These are phyloP conservation scores for Herpetomonas tarakana DNA, from an alignment of 208 protist genomes.

Conservation along the genomic window DNA sequence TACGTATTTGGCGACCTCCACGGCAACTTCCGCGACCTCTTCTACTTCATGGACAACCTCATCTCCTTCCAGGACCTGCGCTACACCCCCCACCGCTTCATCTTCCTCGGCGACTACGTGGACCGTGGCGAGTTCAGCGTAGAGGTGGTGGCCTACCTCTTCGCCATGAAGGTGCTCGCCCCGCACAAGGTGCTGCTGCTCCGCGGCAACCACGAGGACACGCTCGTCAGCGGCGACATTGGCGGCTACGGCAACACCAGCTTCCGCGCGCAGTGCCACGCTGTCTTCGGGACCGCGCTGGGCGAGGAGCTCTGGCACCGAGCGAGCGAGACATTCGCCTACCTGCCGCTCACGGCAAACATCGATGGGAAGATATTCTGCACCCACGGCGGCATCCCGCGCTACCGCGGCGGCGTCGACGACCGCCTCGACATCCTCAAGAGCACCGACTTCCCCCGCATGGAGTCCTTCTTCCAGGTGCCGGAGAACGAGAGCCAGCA, in stretches of 20 bases:
- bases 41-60: conserved; percentile 92
- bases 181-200: conserved; percentile 92
- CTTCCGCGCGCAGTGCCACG: conserved; percentile 88
- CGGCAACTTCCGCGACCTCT: conserved; percentile 93
- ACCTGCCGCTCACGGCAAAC: conserved; percentile 88
- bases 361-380: conserved; percentile 94
- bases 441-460: conserved; percentile 68
- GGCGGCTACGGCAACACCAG: conserved; percentile 84
- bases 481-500: conserved; percentile 60
- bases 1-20: conserved; percentile 95
- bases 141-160: conserved; percentile 90
- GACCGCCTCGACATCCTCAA: conserved; percentile 64
- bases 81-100: conserved; percentile 92
- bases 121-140: conserved; percentile 95
- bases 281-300: conserved; percentile 67
- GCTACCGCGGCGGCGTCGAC: conserved; percentile 81
- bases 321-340: conserved; percentile 82
- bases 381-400: conserved; percentile 92
- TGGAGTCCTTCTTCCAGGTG: conserved; percentile 86
- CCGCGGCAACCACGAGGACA: conserved; percentile 94
- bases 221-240: conserved; percentile 90
- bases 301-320: conserved; percentile 87
- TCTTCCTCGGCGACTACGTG: conserved; percentile 99
- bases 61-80: conserved; percentile 89
- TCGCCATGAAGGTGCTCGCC: conserved; percentile 90